Conservation (phyloP, 306 rosid genomes). For the Lathyrus oleraceus region DNA sequence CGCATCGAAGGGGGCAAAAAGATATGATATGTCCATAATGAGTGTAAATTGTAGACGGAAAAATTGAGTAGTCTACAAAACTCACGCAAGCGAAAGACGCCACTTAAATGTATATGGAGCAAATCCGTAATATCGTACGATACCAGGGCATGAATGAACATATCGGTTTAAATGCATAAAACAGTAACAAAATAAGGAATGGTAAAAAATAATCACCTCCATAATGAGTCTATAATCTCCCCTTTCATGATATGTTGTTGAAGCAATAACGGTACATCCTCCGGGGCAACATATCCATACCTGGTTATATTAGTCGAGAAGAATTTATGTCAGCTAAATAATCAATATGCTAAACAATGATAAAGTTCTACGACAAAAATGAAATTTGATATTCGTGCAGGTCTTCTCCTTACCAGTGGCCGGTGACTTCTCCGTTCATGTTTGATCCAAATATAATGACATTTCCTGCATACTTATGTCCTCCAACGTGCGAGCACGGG, state of each 20-base stretch:
- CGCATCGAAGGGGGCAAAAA: neutral
- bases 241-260: slow-evolving; percentile 78
- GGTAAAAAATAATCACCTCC: slow-evolving; percentile 63
- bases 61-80: neutral
- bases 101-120: neutral
- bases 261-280: slow-evolving; percentile 74
- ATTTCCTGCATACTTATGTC: slow-evolving; percentile 88
- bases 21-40: slow-evolving; percentile 12
- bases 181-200: slow-evolving; percentile 8
- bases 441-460: slow-evolving; percentile 72
- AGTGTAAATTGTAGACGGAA: too few relatives aligned
- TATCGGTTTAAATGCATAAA: neutral
- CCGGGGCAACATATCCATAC: slow-evolving; percentile 94
- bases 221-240: slow-evolving; percentile 62
- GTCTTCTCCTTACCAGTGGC: slow-evolving; percentile 74
- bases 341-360: slow-evolving; percentile 24
- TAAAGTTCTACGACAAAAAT: slow-evolving; percentile 19
- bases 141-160: neutral
- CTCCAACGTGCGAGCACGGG: slow-evolving; percentile 96
- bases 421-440: slow-evolving; percentile 63
- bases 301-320: slow-evolving; percentile 40
- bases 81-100: neutral
- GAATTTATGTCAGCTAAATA: neutral
- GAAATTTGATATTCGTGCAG: neutral
- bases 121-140: slow-evolving; percentile 10